Base-by-base conservation (phyloP, 1,284 basidiomycete species). In the Vanrija pseudolonga region DNA sequence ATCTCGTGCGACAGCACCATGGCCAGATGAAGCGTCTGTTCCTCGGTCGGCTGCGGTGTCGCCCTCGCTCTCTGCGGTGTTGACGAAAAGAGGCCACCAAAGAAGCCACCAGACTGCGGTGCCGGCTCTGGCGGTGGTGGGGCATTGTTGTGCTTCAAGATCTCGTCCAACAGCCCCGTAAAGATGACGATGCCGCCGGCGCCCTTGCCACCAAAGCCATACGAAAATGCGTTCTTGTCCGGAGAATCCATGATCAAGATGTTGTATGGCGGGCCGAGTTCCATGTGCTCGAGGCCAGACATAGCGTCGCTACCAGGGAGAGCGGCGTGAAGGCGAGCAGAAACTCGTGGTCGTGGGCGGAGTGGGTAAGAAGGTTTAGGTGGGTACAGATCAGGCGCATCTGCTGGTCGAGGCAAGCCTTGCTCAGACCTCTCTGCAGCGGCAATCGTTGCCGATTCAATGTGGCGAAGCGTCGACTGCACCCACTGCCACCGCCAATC, bases 401-500 rank as follows among this genome's bases (percentile, higher is more conserved):
- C 58, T 9, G 32, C 42, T 14, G 26, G 23, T 18, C 45, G 45
- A 3, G 18, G 19, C 11, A 47, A 12, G 39, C 48, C 53, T 1
- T 41, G 37, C 8, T 45, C 47, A 20, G 47, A 17, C 9, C 55
- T 49, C 26, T 56, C 52, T 4, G 55, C 46, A 1, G 50, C 52
- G 3, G 45, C 12, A 1, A 68, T 44, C 28, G 89, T 83, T 40
- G 80, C 84, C 17, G 72, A 61, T 74, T 93, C 90, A 9, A 95
- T 81, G 45, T 79, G 79, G 15, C 87, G 84, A 15, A 94, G 78
- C 1, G 87, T 89, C 36, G 83, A 79, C 55, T 82, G 81, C 15
- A 92, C 89, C 90, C 90, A 93, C 36, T 76, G 68, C 69, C 88
- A 87, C 55, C 91, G 83, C 91, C 91, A 94, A 74, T 95, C 90